Percentiles rank a stretch among this genome's conserved stretches.
phyloP scores from a whole-genome alignment of 352 stramenopile species.

The Globisporangium orthogonon region DNA sequence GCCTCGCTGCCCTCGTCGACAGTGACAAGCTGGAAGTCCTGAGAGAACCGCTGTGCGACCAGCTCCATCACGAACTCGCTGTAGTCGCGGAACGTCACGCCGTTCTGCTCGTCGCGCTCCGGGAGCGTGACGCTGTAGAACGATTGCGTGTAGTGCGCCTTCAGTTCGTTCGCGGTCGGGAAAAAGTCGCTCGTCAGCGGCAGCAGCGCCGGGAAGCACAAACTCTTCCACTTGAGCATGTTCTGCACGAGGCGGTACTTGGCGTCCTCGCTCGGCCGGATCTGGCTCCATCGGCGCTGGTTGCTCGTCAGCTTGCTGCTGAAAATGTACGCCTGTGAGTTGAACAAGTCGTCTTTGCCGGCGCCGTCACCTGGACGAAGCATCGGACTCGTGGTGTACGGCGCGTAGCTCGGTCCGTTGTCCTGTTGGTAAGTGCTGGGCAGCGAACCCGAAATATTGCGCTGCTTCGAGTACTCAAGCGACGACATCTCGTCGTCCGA shows the following conservation, averaged over 20 bases:
- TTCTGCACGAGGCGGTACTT: slow-evolving; percentile 66
- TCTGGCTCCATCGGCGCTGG: slow-evolving; percentile 95
- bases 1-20: slow-evolving; percentile 34
- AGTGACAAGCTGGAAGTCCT: slow-evolving; percentile 87
- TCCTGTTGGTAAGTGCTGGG: slow-evolving; percentile 58
- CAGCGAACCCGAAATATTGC: slow-evolving; percentile 48
- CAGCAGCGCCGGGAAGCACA: slow-evolving; percentile 94
- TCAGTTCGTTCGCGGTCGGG: slow-evolving; percentile 65
- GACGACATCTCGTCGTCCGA: slow-evolving; percentile 23
- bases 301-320: slow-evolving; percentile 89
- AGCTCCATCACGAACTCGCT: slow-evolving; percentile 82
- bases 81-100: slow-evolving; percentile 63
- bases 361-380: slow-evolving; percentile 35
- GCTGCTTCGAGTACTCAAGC: slow-evolving; percentile 16
- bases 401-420: slow-evolving; percentile 28
- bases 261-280: slow-evolving; percentile 60
- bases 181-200: slow-evolving; percentile 90
- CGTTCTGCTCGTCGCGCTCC: slow-evolving; percentile 57
- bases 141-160: slow-evolving; percentile 79
- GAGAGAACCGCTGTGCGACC: slow-evolving; percentile 74
- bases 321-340: slow-evolving; percentile 66
- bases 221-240: slow-evolving; percentile 95
- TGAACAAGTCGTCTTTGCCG: slow-evolving; percentile 66
- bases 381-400: slow-evolving; percentile 53
- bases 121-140: slow-evolving; percentile 83